phyloP scores from a whole-genome alignment of 164 flowering plant species.

The Kalanchoe fedtschenkoi region DNA sequence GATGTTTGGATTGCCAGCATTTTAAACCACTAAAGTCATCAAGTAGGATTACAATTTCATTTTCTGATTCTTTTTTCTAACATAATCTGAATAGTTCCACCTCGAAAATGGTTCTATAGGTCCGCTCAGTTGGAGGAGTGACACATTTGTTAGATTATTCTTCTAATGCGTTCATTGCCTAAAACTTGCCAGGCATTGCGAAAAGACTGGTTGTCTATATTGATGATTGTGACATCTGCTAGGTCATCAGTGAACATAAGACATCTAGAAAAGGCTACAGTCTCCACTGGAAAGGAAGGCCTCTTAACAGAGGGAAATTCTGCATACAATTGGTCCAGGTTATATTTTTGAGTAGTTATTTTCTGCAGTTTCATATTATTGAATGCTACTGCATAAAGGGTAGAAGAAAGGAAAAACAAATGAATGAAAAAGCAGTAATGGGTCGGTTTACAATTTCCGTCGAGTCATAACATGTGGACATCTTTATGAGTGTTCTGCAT shows the following conservation, averaged over 20 bases:
- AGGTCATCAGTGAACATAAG: constrained; percentile 92
- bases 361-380: background rate
- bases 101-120: too few species aligned
- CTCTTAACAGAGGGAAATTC: constrained; percentile 89
- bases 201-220: constrained; percentile 84
- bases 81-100: too few species aligned
- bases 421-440: background rate
- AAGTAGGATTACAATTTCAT: background rate
- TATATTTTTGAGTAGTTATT: background rate
- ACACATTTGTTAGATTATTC: background rate
- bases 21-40: too few species aligned
- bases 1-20: background rate
- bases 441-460: background rate
- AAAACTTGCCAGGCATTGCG: constrained; percentile 56
- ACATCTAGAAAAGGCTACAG: constrained; percentile 97
- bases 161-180: background rate
- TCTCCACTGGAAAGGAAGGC: constrained; percentile 99
- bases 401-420: background rate
- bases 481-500: background rate
- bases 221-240: constrained; percentile 93
- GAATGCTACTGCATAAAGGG: background rate
- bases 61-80: background rate
- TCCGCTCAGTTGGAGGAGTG: too few species aligned
- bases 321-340: constrained; percentile 98
- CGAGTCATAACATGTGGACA: background rate